These are phyloP conservation scores for Podosphaera fusca DNA, from an alignment of 2,329 filamentous ascomycete genomes.

Conservation along the genomic window DNA sequence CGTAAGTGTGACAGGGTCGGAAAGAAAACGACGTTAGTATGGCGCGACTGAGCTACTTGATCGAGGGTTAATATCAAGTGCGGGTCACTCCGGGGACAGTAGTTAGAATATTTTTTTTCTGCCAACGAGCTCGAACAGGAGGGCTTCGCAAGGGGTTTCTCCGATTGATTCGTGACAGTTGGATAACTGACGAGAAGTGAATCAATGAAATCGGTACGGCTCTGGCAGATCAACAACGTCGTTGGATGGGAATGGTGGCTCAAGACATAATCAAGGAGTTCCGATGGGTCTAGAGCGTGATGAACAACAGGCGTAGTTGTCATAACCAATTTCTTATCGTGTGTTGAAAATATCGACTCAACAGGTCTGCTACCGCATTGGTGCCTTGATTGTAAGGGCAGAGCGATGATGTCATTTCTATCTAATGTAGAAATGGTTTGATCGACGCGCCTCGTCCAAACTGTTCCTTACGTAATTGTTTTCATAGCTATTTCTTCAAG, in stretches of 20 bases:
- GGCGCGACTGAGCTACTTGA: conserved; percentile 42
- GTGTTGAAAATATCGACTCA: too few species aligned
- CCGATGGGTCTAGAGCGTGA: conserved; percentile 29
- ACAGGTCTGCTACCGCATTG: too few species aligned
- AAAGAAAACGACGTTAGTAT: conserved; percentile 48
- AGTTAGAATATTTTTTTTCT: conserved; percentile 2
- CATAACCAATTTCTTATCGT: conserved; percentile 4
- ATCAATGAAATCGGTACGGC: conserved; percentile 38
- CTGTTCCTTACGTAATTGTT: too few species aligned
- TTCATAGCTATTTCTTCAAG: too few species aligned
- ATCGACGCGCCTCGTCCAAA: too few species aligned
- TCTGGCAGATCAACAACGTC: conserved; percentile 48
- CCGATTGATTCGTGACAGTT: conserved; percentile 1
- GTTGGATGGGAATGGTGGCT: conserved; percentile 30
- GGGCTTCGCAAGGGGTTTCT: neutral
- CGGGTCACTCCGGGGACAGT: conserved; percentile 13
- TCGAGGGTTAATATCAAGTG: conserved; percentile 43
- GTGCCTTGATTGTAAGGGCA: too few species aligned
- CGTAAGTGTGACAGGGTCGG: conserved; percentile 57
- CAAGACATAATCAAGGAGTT: conserved; percentile 43
- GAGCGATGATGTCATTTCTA: neutral
- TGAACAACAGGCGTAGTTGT: conserved; percentile 19
- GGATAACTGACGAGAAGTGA: conserved; percentile 28
- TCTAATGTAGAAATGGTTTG: too few species aligned
- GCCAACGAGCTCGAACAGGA: too few species aligned